Conservation (phyloP, 108 stramenopile species). For the Cyclotella choctawhatcheeana region DNA sequence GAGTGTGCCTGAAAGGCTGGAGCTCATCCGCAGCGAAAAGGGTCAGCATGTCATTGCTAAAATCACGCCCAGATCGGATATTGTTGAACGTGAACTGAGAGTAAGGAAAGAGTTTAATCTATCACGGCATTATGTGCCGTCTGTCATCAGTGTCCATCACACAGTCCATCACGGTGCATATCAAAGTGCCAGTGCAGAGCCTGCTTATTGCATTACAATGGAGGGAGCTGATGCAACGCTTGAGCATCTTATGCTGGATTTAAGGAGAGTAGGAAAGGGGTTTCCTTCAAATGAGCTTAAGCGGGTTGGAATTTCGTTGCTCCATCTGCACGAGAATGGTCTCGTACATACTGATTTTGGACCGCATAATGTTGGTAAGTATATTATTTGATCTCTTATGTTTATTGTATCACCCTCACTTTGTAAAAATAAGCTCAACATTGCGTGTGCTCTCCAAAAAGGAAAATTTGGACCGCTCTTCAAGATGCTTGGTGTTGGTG, state of each 20-base stretch:
- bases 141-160: slow-evolving; percentile 91
- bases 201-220: slow-evolving; percentile 92
- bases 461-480: slow-evolving; percentile 86
- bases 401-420: background rate
- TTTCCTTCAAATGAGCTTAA: slow-evolving; percentile 87
- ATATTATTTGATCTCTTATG: background rate
- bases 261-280: slow-evolving; percentile 73
- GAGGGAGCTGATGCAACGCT: slow-evolving; percentile 92
- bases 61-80: slow-evolving; percentile 85
- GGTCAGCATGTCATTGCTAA: slow-evolving; percentile 93
- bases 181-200: slow-evolving; percentile 89
- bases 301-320: slow-evolving; percentile 80
- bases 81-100: slow-evolving; percentile 87
- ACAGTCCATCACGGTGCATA: slow-evolving; percentile 92
- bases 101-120: slow-evolving; percentile 86
- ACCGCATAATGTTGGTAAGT: slow-evolving; percentile 77
- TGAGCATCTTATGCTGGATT: slow-evolving; percentile 89
- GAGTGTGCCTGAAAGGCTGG: slow-evolving; percentile 82
- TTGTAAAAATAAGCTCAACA: background rate
- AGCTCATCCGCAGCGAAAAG: slow-evolving; percentile 81
- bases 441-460: too few species aligned
- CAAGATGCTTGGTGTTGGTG: slow-evolving; percentile 88
- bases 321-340: slow-evolving; percentile 90
- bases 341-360: slow-evolving; percentile 90
- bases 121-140: slow-evolving; percentile 89